These are phyloP conservation scores for Cercospora sesami DNA, from an alignment of 2,329 filamentous ascomycete genomes.

Conservation along the genomic window DNA sequence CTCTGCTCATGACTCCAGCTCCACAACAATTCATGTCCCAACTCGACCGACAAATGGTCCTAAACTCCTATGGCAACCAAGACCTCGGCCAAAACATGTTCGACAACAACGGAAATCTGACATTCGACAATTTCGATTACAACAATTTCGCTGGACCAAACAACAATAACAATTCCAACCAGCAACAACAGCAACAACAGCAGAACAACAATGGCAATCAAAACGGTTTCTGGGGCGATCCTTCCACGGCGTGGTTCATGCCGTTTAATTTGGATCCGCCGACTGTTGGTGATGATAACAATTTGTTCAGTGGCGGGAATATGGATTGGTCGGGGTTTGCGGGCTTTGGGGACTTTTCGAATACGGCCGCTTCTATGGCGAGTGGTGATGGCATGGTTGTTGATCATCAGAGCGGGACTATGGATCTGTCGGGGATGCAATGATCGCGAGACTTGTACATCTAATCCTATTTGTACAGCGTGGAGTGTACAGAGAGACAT, in stretches of 20 bases:
- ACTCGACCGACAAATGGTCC: slow-evolving; percentile 73
- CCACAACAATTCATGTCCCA: slow-evolving; percentile 59
- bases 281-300: slow-evolving; percentile 41
- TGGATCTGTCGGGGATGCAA: slow-evolving; percentile 9
- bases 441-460: not conserved
- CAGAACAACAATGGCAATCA: slow-evolving; percentile 9
- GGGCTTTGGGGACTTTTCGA: slow-evolving; percentile 31
- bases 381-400: slow-evolving; percentile 12
- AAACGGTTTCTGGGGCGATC: slow-evolving; percentile 40
- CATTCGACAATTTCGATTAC: slow-evolving; percentile 33
- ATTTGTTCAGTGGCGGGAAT: slow-evolving; percentile 33
- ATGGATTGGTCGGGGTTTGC: slow-evolving; percentile 38
- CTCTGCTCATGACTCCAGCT: slow-evolving; percentile 33
- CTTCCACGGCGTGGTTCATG: slow-evolving; percentile 78
- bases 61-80: slow-evolving; percentile 63
- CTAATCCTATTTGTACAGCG: not conserved
- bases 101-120: slow-evolving; percentile 21
- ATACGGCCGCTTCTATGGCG: slow-evolving; percentile 25
- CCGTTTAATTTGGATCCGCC: slow-evolving; percentile 88
- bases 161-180: slow-evolving; percentile 17
- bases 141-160: slow-evolving; percentile 26
- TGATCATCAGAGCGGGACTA: slow-evolving; percentile 8
- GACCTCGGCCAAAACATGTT: slow-evolving; percentile 18
- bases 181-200: slow-evolving; percentile 17
- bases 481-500: not conserved